Percentiles rank a stretch among this genome's conserved stretches.
Conservation (phyloP, 352 stramenopile genomes). For the Phytopythium montanum region DNA sequence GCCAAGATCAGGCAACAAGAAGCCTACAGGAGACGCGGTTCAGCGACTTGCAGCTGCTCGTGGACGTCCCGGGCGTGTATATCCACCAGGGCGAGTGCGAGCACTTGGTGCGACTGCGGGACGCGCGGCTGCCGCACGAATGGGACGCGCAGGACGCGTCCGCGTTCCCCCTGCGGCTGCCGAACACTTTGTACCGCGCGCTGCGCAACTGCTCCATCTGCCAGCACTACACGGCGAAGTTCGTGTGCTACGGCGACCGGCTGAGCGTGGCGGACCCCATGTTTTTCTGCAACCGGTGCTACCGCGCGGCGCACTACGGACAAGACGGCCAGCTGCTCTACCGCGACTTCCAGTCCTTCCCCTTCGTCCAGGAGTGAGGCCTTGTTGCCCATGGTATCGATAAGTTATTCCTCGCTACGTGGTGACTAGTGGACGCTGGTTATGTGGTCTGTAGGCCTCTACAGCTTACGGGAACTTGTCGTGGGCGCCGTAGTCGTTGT, state of each 20-base stretch:
- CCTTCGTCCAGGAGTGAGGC: conserved; percentile 60
- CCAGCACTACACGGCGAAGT: conserved; percentile 74
- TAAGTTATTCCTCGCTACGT: conserved; percentile 5
- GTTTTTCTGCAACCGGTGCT: conserved; percentile 79
- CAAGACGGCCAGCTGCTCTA: conserved; percentile 48
- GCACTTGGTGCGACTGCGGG: conserved; percentile 59
- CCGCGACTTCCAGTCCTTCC: conserved; percentile 68
- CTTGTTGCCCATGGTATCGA: neutral
- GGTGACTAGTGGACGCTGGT: neutral
- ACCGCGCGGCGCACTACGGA: conserved; percentile 61
- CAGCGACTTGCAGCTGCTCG: conserved; percentile 43
- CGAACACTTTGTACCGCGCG: conserved; percentile 36
- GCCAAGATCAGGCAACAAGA: neutral
- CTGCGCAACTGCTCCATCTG: conserved; percentile 75
- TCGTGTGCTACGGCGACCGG: conserved; percentile 72
- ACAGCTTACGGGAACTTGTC: conserved; percentile 71
- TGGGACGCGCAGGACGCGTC: conserved; percentile 27
- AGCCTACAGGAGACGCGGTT: conserved; percentile 48
- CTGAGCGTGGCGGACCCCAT: conserved; percentile 62
- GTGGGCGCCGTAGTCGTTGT: conserved; percentile 68
- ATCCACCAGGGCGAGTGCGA: conserved; percentile 81
- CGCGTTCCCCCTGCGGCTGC: conserved; percentile 59
- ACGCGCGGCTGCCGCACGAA: conserved; percentile 56
- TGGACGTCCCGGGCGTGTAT: conserved; percentile 59
- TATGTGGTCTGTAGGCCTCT: neutral